Evolutionary conservation across 352 stramenopile genomes (phyloP), one percentile per base, ranked within the genome.

Genomic region (Saprolegnia diclina): DNA sequence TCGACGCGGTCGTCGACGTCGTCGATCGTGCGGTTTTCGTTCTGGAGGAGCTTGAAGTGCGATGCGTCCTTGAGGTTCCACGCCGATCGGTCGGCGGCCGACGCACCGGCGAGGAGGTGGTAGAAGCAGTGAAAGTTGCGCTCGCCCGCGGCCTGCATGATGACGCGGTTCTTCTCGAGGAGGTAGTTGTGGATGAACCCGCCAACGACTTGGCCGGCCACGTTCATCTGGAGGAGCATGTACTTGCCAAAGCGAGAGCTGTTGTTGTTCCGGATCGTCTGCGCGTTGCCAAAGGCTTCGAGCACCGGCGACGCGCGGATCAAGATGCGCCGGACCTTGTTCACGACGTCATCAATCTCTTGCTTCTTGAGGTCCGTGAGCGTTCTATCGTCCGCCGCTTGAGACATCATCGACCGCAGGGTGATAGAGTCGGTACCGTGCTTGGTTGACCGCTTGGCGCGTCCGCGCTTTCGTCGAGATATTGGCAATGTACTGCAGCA

Each of bases 61-160:
- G 87, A 72, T 0, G 81, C 69, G 18, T 56, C 77, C 0, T 76
- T 76, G 54, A 92, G 64, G 53, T 89, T 77, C 82, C 82, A 90
- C 26, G 77, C 71, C 61, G 77, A 73, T 7, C 75, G 76, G 29
- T 92, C 81, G 3, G 73, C 71, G 6, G 79, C 72, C 7, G 72
- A 83, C 26, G 82, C 87, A 45, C 85, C 88, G 0, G 85, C 77
- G 44, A 97, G 78, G 42, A 98, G 73, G 77, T 97, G 89, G 78
- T 97, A 98, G 75, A 98, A 98, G 21, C 91, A 73, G 79, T 98
- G 92, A 75, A 97, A 98, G 76, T 97, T 97, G 64, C 92, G 88
- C 76, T 98, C 92, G 59, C 84, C 87, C 9, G 87, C 79, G 11
- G 86, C 79, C 50, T 97, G 91, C 67, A 83, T 77, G 63, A 94